Percentiles rank a stretch among this genome's conserved stretches.
phyloP scores from a whole-genome alignment of 768 basidiomycete species.

The Xerocomus potaroensis region DNA sequence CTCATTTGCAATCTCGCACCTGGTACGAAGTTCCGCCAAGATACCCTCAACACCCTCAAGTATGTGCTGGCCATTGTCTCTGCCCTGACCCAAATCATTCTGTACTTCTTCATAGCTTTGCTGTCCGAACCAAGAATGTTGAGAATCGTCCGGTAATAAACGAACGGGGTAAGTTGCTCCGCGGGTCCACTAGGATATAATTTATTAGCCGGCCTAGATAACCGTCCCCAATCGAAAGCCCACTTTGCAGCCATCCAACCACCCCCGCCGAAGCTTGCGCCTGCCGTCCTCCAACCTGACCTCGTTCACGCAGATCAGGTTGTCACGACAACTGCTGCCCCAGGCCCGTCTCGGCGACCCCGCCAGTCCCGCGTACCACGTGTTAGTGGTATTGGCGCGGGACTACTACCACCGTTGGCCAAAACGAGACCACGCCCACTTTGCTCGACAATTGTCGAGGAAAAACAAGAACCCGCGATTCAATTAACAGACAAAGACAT shows the following conservation, averaged over 20 bases:
- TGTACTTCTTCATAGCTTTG: conserved; percentile 50
- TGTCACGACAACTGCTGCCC: conserved; percentile 7
- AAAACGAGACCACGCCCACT: conserved; percentile 20
- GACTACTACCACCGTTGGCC: conserved; percentile 20
- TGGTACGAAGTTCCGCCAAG: conserved; percentile 74
- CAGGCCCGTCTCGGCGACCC: conserved; percentile 23
- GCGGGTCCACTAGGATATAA: not conserved
- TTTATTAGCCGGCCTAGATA: conserved; percentile 38
- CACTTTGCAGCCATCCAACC: conserved; percentile 63
- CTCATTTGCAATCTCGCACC: conserved; percentile 88
- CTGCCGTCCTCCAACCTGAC: conserved; percentile 43
- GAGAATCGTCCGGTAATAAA: conserved; percentile 81
- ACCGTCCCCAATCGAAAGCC: conserved; percentile 51
- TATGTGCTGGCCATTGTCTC: conserved; percentile 29
- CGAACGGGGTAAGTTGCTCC: conserved; percentile 54
- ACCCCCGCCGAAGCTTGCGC: conserved; percentile 41
- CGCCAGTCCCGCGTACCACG: conserved; percentile 32
- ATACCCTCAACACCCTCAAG: conserved; percentile 92
- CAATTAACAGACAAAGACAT: conserved; percentile 65
- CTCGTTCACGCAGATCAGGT: conserved; percentile 23
- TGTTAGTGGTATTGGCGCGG: conserved; percentile 26
- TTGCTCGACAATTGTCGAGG: conserved; percentile 11
- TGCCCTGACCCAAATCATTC: not conserved
- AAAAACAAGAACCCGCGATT: conserved; percentile 13
- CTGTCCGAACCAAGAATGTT: conserved; percentile 78